Conservation (phyloP, 192 early-diverging fungal species). For the Geosiphon pyriformis region DNA sequence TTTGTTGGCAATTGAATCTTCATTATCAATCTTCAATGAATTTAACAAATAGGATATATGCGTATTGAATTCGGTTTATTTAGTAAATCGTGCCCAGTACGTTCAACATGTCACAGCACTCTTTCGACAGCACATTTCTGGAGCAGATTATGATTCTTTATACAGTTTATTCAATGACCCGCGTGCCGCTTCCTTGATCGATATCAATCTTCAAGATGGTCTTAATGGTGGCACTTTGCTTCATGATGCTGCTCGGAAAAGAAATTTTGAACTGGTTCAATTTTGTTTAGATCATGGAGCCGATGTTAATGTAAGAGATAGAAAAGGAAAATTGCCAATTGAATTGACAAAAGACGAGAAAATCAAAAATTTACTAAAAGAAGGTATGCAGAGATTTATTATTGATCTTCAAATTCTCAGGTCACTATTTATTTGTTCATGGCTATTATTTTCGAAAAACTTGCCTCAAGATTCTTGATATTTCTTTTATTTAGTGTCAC, state of each 20-base stretch:
- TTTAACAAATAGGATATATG: too few relatives aligned
- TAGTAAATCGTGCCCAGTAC: constrained; percentile 49
- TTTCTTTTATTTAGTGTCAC: constrained; percentile 22
- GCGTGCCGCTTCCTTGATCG: constrained; percentile 50
- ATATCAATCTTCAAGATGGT: constrained; percentile 63
- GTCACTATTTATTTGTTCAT: constrained; percentile 16
- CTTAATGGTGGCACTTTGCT: constrained; percentile 59
- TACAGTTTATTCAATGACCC: constrained; percentile 45
- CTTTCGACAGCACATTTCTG: constrained; percentile 47
- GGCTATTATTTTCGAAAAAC: too few relatives aligned
- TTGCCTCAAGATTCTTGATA: too few relatives aligned
- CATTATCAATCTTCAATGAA: constrained; percentile 6
- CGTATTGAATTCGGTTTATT: too few relatives aligned
- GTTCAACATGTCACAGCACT: constrained; percentile 39
- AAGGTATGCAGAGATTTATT: neutral
- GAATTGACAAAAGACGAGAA: constrained; percentile 50
- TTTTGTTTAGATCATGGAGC: constrained; percentile 71
- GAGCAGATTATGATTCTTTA: constrained; percentile 34
- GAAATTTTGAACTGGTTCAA: constrained; percentile 58
- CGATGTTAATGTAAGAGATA: constrained; percentile 65
- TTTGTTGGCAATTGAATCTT: neutral
- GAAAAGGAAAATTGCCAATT: constrained; percentile 52
- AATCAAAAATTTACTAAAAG: constrained; percentile 47
- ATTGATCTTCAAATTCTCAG: neutral
- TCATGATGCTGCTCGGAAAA: constrained; percentile 61